These are phyloP conservation scores for Annulohypoxylon maeteangense DNA, from an alignment of 495 filamentous ascomycete genomes.

Conservation along the genomic window DNA sequence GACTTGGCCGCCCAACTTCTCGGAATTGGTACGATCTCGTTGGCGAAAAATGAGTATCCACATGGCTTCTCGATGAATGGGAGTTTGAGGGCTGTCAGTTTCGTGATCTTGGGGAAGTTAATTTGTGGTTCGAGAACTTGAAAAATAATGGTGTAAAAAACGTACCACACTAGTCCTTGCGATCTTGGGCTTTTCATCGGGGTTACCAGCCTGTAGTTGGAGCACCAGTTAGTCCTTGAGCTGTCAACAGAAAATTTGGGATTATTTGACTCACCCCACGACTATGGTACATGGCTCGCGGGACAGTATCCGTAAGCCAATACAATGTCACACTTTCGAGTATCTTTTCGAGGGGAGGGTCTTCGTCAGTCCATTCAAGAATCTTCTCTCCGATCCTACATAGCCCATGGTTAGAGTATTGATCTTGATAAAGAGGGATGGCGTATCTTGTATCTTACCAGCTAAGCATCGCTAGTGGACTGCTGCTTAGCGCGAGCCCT, in stretches of 20 bases:
- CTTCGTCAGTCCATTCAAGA: conserved; percentile 12
- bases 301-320: conserved; percentile 6
- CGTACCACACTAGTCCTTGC: background rate
- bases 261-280: conserved; percentile 11
- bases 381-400: conserved; percentile 11
- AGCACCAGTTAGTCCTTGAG: background rate
- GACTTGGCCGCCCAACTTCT: background rate
- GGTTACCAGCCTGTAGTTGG: background rate
- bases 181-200: background rate
- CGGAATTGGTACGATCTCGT: background rate
- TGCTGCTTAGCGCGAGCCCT: conserved; percentile 4
- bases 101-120: background rate
- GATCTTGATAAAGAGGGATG: background rate
- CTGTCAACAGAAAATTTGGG: too few species aligned
- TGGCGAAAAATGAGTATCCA: background rate
- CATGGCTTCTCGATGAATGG: background rate
- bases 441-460: background rate
- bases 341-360: conserved; percentile 12
- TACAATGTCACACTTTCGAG: conserved; percentile 14
- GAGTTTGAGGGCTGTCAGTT: background rate
- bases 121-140: too few species aligned
- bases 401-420: background rate
- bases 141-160: too few species aligned
- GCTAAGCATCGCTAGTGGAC: conserved; percentile 8
- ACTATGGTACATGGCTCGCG: background rate